Percentiles rank a stretch among this genome's conserved stretches.
These are phyloP conservation scores for Chlorophyllum brunneum DNA, from an alignment of 768 basidiomycete genomes.

Conservation along the genomic window DNA sequence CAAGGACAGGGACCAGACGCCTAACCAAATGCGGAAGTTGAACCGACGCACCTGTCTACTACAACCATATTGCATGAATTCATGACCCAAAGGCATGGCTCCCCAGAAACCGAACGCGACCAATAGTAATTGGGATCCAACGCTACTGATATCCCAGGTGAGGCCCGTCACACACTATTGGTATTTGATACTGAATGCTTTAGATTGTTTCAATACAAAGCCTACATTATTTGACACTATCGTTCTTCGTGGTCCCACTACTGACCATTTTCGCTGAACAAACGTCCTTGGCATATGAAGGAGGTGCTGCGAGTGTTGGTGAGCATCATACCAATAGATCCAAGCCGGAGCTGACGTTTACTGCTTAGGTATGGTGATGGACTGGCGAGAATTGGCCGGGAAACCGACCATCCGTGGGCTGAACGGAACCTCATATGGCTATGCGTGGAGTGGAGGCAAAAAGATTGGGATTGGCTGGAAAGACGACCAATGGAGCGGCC, in stretches of 20 bases:
- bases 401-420: conserved; percentile 67
- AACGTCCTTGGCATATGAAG: conserved; percentile 67
- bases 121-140: conserved; percentile 79
- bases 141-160: conserved; percentile 84
- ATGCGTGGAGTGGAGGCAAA: conserved; percentile 80
- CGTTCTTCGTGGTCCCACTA: conserved; percentile 76
- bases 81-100: conserved; percentile 24
- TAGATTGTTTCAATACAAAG: conserved; percentile 94
- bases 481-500: conserved; percentile 59
- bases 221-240: conserved; percentile 88
- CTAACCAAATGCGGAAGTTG: background rate
- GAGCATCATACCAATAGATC: conserved; percentile 20
- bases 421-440: conserved; percentile 59
- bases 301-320: conserved; percentile 79
- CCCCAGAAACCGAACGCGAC: conserved; percentile 31
- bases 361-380: conserved; percentile 80
- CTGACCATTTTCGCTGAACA: conserved; percentile 73
- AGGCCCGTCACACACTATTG: conserved; percentile 14
- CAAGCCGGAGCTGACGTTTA: background rate
- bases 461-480: conserved; percentile 60
- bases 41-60: background rate
- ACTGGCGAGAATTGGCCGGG: conserved; percentile 96
- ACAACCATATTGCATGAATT: conserved; percentile 6
- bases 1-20: conserved; percentile 1
- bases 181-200: conserved; percentile 2